Percentiles rank a stretch among this genome's conserved stretches.
These are phyloP conservation scores for Scedosporium aurantiacum DNA, from an alignment of 2,329 filamentous ascomycete species.

Conservation along the genomic window DNA sequence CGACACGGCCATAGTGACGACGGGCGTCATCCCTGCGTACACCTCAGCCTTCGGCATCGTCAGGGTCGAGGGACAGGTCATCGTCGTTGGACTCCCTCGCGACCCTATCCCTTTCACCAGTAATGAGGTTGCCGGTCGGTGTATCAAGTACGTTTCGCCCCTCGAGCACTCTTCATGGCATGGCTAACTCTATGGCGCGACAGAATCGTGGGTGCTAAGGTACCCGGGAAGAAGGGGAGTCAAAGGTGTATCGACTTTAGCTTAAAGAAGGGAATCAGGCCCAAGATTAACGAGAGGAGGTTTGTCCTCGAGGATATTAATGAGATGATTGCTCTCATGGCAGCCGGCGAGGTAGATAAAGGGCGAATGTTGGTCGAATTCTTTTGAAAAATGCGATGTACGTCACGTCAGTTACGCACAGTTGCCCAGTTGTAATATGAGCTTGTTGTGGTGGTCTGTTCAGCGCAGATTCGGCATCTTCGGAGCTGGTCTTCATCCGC, in stretches of 20 bases:
- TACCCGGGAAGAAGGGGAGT: background rate
- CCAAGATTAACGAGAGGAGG: conserved; percentile 2
- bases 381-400: background rate
- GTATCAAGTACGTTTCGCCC: background rate
- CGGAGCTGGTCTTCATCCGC: too few relatives aligned
- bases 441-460: too few relatives aligned
- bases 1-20: conserved; percentile 1
- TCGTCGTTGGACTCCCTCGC: background rate
- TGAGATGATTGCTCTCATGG: conserved; percentile 1
- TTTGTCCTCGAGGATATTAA: conserved; percentile 4
- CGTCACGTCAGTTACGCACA: too few relatives aligned
- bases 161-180: background rate
- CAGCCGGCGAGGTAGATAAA: conserved; percentile 3
- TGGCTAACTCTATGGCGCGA: background rate
- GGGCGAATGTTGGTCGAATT: conserved; percentile 4
- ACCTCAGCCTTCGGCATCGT: background rate
- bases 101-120: background rate
- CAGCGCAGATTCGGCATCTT: too few relatives aligned
- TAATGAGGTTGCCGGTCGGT: background rate
- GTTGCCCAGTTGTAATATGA: too few relatives aligned
- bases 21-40: background rate
- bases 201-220: conserved; percentile 1
- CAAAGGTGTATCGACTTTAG: conserved; percentile 3
- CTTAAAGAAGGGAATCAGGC: background rate
- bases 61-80: background rate